Percentiles rank a stretch among this genome's conserved stretches.
Conservation (phyloP, 75 land plant species). For the Cunninghamia lanceolata region DNA sequence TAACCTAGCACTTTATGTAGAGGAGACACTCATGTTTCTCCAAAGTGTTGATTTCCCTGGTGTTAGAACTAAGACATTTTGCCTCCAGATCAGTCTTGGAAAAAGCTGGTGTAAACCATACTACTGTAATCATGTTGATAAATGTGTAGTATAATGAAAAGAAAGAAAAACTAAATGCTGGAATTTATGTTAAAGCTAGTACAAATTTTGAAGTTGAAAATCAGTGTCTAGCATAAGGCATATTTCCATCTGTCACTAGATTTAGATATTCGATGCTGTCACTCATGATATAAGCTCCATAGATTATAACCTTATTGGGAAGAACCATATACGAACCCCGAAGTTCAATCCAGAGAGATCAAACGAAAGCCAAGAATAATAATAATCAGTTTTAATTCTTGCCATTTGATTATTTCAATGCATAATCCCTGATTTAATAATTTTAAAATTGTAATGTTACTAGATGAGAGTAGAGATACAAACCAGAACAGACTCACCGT, state of each 20-base stretch:
- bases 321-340: neutral
- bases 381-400: neutral
- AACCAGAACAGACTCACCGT: conserved; percentile 96
- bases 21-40: too few relatives aligned
- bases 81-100: too few relatives aligned
- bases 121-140: neutral
- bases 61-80: too few relatives aligned
- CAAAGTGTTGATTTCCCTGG: too few relatives aligned
- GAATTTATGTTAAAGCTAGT: neutral
- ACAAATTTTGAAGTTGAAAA: neutral
- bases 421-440: neutral
- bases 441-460: neutral
- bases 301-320: neutral
- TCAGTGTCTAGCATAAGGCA: too few relatives aligned
- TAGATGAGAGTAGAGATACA: neutral
- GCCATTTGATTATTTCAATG: neutral
- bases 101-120: neutral
- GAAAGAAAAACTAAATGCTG: neutral
- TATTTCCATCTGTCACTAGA: neutral
- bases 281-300: neutral
- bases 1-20: too few relatives aligned
- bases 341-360: neutral
- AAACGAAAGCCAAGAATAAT: neutral
- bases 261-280: neutral
- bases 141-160: neutral